These are phyloP conservation scores for Coemansia sp. DNA, from an alignment of 192 early-diverging fungal species.

Conservation along the genomic window DNA sequence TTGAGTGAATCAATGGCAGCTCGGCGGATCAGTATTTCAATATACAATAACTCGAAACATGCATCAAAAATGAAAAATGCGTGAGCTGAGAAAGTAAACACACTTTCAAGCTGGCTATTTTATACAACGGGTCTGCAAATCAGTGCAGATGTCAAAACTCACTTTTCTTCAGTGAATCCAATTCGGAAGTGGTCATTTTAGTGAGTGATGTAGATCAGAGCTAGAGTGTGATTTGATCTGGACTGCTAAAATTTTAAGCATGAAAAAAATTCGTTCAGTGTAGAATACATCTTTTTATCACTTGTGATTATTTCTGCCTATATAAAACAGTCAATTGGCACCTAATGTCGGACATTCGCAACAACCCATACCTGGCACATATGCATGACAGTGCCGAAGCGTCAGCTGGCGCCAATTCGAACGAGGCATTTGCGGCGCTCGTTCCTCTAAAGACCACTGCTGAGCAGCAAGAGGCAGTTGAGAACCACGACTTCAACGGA, in stretches of 20 bases:
- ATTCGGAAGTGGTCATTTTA: no score
- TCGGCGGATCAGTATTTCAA: not conserved
- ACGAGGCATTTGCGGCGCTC: slow-evolving; percentile 36
- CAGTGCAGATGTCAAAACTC: no score
- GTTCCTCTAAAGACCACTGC: slow-evolving; percentile 61
- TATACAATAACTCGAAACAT: no score
- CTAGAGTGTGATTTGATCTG: not conserved
- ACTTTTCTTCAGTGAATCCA: no score
- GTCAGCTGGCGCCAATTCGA: slow-evolving; percentile 10
- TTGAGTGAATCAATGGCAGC: not conserved
- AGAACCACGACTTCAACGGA: slow-evolving; percentile 72
- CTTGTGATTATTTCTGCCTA: not conserved
- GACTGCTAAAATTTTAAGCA: slow-evolving; percentile 2
- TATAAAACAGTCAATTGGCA: not conserved
- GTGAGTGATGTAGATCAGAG: not conserved
- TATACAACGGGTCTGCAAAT: no score
- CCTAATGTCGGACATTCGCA: slow-evolving; percentile 35
- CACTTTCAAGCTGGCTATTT: no score
- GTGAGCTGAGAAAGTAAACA: no score
- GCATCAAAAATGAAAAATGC: no score
- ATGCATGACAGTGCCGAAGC: slow-evolving; percentile 32
- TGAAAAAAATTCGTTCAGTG: not conserved
- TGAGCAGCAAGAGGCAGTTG: slow-evolving; percentile 75
- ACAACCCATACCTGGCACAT: slow-evolving; percentile 54
- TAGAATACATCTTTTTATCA: not conserved